Conservation (phyloP, 768 basidiomycete genomes). For the Boletus huronensis region DNA sequence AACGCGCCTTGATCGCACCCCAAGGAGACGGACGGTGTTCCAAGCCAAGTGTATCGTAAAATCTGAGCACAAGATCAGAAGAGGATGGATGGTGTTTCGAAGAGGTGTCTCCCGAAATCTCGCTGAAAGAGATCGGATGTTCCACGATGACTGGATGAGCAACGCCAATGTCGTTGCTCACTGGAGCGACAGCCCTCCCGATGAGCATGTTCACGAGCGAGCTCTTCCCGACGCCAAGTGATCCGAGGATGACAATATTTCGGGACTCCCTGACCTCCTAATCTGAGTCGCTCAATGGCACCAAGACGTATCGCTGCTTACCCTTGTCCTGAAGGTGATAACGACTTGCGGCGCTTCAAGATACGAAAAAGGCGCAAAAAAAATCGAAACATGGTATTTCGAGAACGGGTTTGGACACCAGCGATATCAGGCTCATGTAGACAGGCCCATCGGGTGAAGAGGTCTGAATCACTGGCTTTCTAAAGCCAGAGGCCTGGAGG, state of each 20-base stretch:
- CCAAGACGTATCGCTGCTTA: background rate
- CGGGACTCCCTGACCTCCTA: background rate
- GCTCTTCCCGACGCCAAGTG: slow-evolving; percentile 37
- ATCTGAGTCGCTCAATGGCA: background rate
- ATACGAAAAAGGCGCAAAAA: background rate
- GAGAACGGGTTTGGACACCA: background rate
- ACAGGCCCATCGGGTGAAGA: background rate
- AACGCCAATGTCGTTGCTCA: slow-evolving; percentile 22
- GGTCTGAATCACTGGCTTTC: background rate
- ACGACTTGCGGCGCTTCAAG: background rate
- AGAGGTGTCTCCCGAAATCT: background rate
- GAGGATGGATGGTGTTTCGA: background rate
- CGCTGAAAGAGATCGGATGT: slow-evolving; percentile 3
- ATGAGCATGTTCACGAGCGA: slow-evolving; percentile 39
- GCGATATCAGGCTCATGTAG: background rate
- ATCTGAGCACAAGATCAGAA: slow-evolving; percentile 3
- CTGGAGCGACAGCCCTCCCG: slow-evolving; percentile 22
- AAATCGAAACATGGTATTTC: background rate
- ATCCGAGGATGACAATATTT: slow-evolving; percentile 24
- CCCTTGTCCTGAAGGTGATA: background rate
- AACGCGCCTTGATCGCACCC: slow-evolving; percentile 7
- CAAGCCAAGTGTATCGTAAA: slow-evolving; percentile 21
- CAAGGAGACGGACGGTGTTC: slow-evolving; percentile 16
- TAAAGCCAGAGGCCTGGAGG: background rate
- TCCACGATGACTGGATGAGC: slow-evolving; percentile 14